Evolutionary conservation across 2,329 filamentous ascomycete species (phyloP), one percentile per base, ranked within the genome.

Genomic region (Calonectria hongkongensis): DNA sequence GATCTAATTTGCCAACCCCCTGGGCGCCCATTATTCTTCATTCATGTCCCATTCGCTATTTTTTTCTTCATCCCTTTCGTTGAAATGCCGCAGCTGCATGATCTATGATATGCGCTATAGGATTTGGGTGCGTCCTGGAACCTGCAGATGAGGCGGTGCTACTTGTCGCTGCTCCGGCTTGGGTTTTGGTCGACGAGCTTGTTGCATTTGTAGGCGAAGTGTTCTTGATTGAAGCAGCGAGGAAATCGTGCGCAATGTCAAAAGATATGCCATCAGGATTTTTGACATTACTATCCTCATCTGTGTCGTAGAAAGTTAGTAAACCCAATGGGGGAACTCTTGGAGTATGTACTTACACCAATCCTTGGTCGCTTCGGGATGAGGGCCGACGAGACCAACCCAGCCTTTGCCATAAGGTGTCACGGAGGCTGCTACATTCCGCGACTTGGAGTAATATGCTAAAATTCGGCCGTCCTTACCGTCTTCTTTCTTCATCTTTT

Each of bases 311-410:
- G 30, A 12, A 18, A 3, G 16, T 54, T 9, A 43, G 36, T n/a
- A 43, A 64, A 48, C 12, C 36, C 2, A 9, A 45, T 21, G 9
- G 3, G 18, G 18, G 25, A 48, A 9, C 7, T 25, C n/a, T 9
- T 48, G 45, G n/a, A 13, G 5, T 10, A 18, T 18, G 25, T 45
- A 45, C 79, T 73, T 74, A 79, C 78, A 81, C 79, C 79, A 81
- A 10, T 68, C 45, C 30, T 75, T 28, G 63, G 60, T 71, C 12
- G 79, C 79, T 65, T 81, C 79, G 0, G 79, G 79, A 56, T 80
- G 79, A 51, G 79, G 76, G 0, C 79, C 79, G 10, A 75, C 71
- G 12, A 79, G 70, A 10, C 77, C 79, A 16, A 81, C 78, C 70
- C 69, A 75, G 7, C 79, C 79, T 12, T 76, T 71, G 13, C 77